Evolutionary conservation across 345 rosid species (phyloP), one percentile per base, ranked within the genome.

Genomic region (Kernera saxatilis): DNA sequence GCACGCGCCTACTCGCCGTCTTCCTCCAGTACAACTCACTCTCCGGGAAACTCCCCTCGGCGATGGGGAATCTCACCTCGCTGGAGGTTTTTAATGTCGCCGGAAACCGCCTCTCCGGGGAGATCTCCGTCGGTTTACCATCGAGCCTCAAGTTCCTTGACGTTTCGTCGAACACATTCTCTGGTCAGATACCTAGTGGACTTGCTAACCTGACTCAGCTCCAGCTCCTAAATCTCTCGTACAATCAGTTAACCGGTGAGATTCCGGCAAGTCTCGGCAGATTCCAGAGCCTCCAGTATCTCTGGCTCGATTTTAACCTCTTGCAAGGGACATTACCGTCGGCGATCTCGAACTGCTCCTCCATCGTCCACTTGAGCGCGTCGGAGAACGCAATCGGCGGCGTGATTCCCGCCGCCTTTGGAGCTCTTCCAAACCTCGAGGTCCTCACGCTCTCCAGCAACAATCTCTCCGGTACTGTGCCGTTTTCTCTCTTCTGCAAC

Each of bases 11-110:
- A 3, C 86, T 86, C 39, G 64, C 93, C 44, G 78, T 91, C 22
- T 94, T 84, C 77, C 81, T 94, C 43, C 95, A 94, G 82, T 83
- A 88, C 71, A 94, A 94, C 88, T 87, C 91, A 14, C 80, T 91
- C 81, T 81, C 93, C 80, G 99, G 97, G n/a, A 67, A 60, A 17
- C 78, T 94, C 5, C 96, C 99, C 1, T 54, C 53, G 40, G 86
- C 67, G 49, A 56, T 94, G 70, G 69, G 64, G 40, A 91, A 89
- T 58, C 87, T 91, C 44, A 82, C 91, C 0, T 25, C 76, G 6
- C 90, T 94, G 35, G 82, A 81, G 35, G 78, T 84, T 15, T 73
- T 94, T 23, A 87, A 84, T 46, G 82, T 89, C 10, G 86, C 99
- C 8, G 81, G 84, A 22, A 94, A 94, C 80, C 72, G 71, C 45